Evolutionary conservation across 345 rosid genomes (phyloP).

Genomic region (Mallotus nudiflorus): DNA sequence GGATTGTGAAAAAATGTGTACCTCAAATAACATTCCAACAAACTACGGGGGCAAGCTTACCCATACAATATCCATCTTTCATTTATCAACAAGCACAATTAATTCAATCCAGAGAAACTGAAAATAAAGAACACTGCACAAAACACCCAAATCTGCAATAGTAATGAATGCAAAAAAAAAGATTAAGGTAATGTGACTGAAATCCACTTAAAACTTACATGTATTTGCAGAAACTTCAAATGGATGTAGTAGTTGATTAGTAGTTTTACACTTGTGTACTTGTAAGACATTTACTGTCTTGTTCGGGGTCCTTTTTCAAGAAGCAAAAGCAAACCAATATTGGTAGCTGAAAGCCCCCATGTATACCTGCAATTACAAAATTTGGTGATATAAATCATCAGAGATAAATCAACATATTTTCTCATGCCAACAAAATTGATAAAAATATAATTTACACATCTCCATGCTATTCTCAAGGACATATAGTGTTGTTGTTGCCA

Average conservation of each 20-base stretch:
- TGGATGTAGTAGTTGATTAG: background rate
- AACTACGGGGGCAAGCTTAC: slow-evolving; percentile 26
- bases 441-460: too few species aligned
- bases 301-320: slow-evolving; percentile 63
- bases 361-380: slow-evolving; percentile 42
- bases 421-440: background rate
- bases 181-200: background rate
- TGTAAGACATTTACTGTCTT: too few species aligned
- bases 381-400: slow-evolving; percentile 2
- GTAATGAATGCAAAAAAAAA: slow-evolving; percentile 5
- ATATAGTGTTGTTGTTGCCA: background rate
- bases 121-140: slow-evolving; percentile 34
- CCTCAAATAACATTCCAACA: slow-evolving; percentile 31
- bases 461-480: background rate
- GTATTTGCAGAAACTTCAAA: too few species aligned
- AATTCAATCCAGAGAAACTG: slow-evolving; percentile 20
- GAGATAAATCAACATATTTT: background rate
- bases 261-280: too few species aligned
- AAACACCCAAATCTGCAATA: slow-evolving; percentile 27
- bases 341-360: slow-evolving; percentile 58
- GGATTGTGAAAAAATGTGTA: slow-evolving; percentile 16
- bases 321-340: slow-evolving; percentile 73
- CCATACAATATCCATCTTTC: slow-evolving; percentile 22
- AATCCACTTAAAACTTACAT: background rate
- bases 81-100: slow-evolving; percentile 19